Base-by-base conservation (phyloP, 495 filamentous ascomycete genomes). In the Penicillium subrubescens region DNA sequence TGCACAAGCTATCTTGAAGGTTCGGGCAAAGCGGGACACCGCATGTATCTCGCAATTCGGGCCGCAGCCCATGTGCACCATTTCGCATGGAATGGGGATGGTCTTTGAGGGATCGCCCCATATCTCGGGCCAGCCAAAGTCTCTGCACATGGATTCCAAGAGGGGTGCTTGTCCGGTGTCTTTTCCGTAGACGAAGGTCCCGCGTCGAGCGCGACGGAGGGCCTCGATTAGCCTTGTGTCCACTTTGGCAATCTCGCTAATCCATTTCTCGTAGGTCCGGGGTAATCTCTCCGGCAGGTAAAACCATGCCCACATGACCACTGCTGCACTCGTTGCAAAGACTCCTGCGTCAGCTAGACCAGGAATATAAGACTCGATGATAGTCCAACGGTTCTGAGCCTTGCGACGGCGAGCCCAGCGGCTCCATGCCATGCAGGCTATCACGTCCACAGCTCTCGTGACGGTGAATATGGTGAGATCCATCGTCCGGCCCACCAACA, bases 231-330 rank as follows among this genome's bases (percentile, higher is more conserved):
- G 84, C 2, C 94, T 89, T 7, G 71, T 63, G 73, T 97, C 94
- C n/a, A 96, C 88, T 43, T 89, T 83, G 31, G 93, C 92, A 21
- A 89, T 90, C 25, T 86, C 85, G 46, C 82, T 84, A 67, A 97
- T 96, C 92, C 93, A 97, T 74, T 90, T 90, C 63, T 87, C 90
- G 77, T 97, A 97, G 29, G 89, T 82, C 37, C 74, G 83, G 12
- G 92, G 92, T 6, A 96, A 78, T 54, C 86, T 82, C 43, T 84
- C 79, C 0, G 92, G 91, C 4, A 72, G 66, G 79, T 94, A 96
- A 69, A 96, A 88, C 91, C 91, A 96, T 21, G 91, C 85, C 89
- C 92, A 93, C 92, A 96, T 97, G 54, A 97, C 88, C 3, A 92
- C 76, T n/a, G 87, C 90, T 51, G 87, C 86, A 66, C 90, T 94